Evolutionary conservation across 139 green algal species (phyloP).

Genomic region (Chlamydomonas sp.): DNA sequence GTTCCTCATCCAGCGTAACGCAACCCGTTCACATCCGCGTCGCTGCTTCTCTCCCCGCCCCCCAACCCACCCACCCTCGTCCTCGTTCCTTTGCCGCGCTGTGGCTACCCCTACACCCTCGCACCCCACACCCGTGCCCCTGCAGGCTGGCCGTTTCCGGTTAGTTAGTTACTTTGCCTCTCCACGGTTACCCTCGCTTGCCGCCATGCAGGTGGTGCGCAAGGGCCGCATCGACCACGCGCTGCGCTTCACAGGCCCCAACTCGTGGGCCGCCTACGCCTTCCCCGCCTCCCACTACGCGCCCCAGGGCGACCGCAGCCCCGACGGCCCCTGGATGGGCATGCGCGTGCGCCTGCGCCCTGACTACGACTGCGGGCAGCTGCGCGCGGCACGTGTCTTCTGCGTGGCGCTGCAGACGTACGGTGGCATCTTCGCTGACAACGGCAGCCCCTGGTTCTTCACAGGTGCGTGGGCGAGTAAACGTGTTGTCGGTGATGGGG

Average conservation of each 20-base stretch:
- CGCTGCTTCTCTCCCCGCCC: too few species aligned
- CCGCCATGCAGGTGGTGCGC: too few species aligned
- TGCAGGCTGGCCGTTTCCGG: too few species aligned
- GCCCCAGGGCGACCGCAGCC: neutral
- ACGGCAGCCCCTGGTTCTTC: conserved; percentile 41
- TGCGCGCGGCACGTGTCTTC: conserved; percentile 10
- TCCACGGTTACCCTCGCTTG: neutral
- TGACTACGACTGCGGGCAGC: neutral
- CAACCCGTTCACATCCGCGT: too few species aligned
- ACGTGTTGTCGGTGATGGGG: neutral
- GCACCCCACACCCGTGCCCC: too few species aligned
- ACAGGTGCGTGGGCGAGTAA: neutral
- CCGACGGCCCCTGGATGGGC: conserved; percentile 38
- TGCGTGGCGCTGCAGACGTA: conserved; percentile 39
- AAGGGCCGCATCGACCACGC: conserved; percentile 34
- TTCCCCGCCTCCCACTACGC: conserved; percentile 31
- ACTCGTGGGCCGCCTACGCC: conserved; percentile 2
- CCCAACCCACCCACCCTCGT: too few species aligned
- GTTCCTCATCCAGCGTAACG: too few species aligned
- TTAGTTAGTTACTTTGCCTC: too few species aligned
- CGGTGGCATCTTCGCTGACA: conserved; percentile 44
- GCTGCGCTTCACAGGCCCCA: conserved; percentile 39
- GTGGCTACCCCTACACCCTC: too few species aligned
- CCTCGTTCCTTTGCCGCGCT: too few species aligned
- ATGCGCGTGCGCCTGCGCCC: conserved; percentile 31